Base-by-base conservation (phyloP, 768 basidiomycete genomes). In the Wakefieldia striispora region DNA sequence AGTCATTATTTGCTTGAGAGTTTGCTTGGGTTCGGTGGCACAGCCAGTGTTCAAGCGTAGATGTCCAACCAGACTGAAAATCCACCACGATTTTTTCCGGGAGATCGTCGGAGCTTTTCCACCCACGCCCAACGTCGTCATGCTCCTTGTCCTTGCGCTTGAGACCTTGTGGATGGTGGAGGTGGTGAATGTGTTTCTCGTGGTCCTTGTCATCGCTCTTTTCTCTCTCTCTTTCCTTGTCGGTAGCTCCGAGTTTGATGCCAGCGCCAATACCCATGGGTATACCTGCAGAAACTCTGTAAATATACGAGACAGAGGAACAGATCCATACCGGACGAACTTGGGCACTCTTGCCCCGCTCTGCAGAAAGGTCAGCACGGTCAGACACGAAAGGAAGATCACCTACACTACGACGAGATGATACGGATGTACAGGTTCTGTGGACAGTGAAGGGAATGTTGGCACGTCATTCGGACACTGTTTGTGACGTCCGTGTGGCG, bases 291-390 rank as follows among this genome's bases (percentile, higher is more conserved):
- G 37, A 19, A 26, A 29, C 29, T 50, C n/a, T 42, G 43, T 57
- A 44, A 33, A 33, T n/a, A 35, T 42, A 20, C 36, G 24, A 33
- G n/a, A 27, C 26, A 44, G 6, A n/a, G n/a, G 6, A 17, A 20
- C 7, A 19, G 14, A 34, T 43, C 35, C 52, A 17, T 39, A 83
- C 86, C 87, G n/a, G 82, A 85, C 27, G 78, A 70, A n/a, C 84
- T 87, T 6, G 88, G 88, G 60, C 88, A 91, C 73, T 91, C 88
- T 63, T 91, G 88, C 23, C 88, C 88, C 11, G 76, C 78, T 40
- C 77, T 79, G 71, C 33, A 50, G 72, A 73, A 54, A 31, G 44
- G 43, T 63, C 27, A 56, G 55, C 45, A 47, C 24, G 16, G 21
- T 2, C 24, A 13, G 17, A 52, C 40, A 40, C 45, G 51, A 29